Evolutionary conservation across 2,329 filamentous ascomycete genomes (phyloP), one percentile per base, ranked within the genome.

Genomic region (Hymenoscyphus salicellus): DNA sequence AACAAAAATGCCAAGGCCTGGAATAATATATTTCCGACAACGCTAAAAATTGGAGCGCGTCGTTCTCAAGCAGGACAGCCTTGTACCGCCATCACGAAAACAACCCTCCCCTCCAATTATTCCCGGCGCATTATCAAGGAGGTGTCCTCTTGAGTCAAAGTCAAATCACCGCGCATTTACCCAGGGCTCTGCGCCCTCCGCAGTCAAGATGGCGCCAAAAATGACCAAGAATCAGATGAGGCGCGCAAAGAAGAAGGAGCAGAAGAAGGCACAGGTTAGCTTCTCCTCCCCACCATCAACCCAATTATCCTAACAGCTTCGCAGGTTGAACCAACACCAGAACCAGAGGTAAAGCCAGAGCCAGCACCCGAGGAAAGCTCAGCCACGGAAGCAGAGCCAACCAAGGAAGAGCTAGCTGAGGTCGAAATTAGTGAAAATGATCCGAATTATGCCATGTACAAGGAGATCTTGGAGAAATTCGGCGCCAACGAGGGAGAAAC

Each of bases 141-240:
- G 20, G n/a, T 52, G 2, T 23, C 46, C 5, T 26, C 23, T 23
- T 8, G 46, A 23, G 26, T 52, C 46, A 23, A 28, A 52, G 14
- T 26, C 46, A 20, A 52, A 52, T 26, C 16, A 20, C 26, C 28
- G 26, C 57, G 57, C 32, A 26, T 10, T 26, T 5, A 23, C 8
- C 46, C 14, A 56, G 17, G 55, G 55, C 28, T 33, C 28, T 23
- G 68, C 58, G 69, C 72, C 71, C 64, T 68, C 64, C 49, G 67
- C 68, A 62, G 66, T 71, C 78, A 81, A 77, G 75, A 89, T 89
- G 86, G 86, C 85, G 73, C 78, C 83, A 71, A 96, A 94, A 81
- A 88, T 90, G 82, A 93, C 90, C 77, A 98, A 97, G 83, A 97
- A 97, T 79, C 92, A 96, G 79, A 89, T 93, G 82, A 87, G 93